Conservation (phyloP, 352 stramenopile genomes). For the Saprolegnia diclina region DNA sequence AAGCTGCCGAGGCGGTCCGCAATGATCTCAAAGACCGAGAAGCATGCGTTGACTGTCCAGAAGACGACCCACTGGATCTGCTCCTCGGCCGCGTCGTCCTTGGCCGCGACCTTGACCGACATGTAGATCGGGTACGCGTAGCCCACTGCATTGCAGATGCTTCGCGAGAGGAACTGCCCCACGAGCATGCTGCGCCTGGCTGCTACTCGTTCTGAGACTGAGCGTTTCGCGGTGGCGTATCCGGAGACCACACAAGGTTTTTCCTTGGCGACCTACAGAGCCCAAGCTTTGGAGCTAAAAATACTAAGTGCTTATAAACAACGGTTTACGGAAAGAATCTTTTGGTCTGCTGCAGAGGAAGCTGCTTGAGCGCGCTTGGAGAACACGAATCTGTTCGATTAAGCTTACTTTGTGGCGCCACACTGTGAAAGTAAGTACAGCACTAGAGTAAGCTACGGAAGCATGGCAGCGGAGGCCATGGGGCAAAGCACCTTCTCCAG, state of each 20-base stretch:
- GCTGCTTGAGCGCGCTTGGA: too few relatives aligned
- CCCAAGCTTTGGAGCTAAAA: not conserved
- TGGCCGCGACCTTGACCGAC: conserved; percentile 44
- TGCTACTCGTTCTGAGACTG: not conserved
- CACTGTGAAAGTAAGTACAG: too few relatives aligned
- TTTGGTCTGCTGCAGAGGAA: too few relatives aligned
- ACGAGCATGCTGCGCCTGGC: conserved; percentile 35
- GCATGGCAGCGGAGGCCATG: too few relatives aligned
- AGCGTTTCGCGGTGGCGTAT: not conserved
- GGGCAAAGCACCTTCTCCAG: too few relatives aligned
- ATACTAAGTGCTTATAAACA: not conserved
- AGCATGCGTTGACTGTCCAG: conserved; percentile 51
- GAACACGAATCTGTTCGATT: too few relatives aligned
- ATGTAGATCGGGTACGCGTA: conserved; percentile 62
- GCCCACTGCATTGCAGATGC: conserved; percentile 50
- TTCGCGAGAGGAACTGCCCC: conserved; percentile 39
- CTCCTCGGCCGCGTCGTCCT: conserved; percentile 44
- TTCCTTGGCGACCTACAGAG: not conserved
- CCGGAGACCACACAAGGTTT: not conserved
- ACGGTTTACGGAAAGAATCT: too few relatives aligned
- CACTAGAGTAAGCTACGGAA: too few relatives aligned
- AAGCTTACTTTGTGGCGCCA: too few relatives aligned
- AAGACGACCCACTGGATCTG: conserved; percentile 25
- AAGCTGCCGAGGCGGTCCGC: conserved; percentile 50
- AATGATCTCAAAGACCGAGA: conserved; percentile 53